Percentiles rank a stretch among this genome's conserved stretches.
Evolutionary conservation across 179 eudicot genomes (phyloP).

Genomic region (Spergularia azorica): DNA sequence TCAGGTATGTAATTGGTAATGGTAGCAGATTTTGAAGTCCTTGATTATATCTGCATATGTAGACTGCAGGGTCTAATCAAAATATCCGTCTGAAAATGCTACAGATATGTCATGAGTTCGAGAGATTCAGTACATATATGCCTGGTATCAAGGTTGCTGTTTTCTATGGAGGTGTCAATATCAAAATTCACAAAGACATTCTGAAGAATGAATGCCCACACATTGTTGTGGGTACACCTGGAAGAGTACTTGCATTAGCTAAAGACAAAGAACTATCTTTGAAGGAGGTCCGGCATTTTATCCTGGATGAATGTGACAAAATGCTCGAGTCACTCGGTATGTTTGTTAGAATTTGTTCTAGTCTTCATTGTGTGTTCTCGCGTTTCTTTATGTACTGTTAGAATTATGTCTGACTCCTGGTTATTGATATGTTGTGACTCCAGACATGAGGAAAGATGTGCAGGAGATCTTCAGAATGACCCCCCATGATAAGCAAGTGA

Average conservation of each 20-base stretch:
- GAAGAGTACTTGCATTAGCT: constrained; percentile 82
- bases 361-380: no score
- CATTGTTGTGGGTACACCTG: constrained; percentile 97
- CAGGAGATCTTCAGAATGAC: constrained; percentile 98
- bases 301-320: constrained; percentile 97
- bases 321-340: constrained; percentile 98
- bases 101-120: constrained; percentile 97
- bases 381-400: neutral
- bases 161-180: constrained; percentile 94
- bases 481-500: constrained; percentile 99
- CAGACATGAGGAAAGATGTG: constrained; percentile 98
- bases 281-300: constrained; percentile 93
- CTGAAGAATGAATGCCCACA: constrained; percentile 95
- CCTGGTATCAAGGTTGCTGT: constrained; percentile 90
- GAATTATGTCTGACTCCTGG: neutral
- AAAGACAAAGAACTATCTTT: constrained; percentile 76
- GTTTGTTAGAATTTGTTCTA: neutral
- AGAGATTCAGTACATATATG: constrained; percentile 86
- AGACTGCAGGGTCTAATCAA: neutral
- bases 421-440: neutral
- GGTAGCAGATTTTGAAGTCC: no score
- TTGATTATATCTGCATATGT: neutral
- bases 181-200: constrained; percentile 84
- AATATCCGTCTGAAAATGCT: neutral
- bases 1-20: constrained; percentile 47